Percentiles rank a stretch among this genome's conserved stretches.
phyloP scores from a whole-genome alignment of 805 yeast species.

The Priceomyces medius region DNA sequence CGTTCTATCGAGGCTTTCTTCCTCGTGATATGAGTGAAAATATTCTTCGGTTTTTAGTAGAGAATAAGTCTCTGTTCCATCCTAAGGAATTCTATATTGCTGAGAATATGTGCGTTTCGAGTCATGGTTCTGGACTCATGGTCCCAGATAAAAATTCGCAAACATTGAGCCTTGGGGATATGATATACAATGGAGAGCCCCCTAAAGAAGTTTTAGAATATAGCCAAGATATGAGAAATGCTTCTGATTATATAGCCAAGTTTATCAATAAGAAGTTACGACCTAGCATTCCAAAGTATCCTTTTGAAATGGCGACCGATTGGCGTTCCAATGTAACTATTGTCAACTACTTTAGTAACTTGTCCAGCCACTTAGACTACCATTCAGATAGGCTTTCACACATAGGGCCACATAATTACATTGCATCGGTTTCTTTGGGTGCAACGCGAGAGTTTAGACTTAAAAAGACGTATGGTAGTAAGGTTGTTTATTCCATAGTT shows the following conservation, averaged over 20 bases:
- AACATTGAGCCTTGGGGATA: conserved; percentile 5
- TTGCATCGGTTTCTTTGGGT: conserved; percentile 70
- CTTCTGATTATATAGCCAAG: conserved; percentile 38
- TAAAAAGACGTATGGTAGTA: conserved; percentile 39
- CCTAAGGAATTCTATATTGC: conserved; percentile 57
- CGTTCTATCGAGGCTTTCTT: conserved; percentile 51
- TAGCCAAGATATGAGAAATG: conserved; percentile 39
- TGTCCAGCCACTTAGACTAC: conserved; percentile 59
- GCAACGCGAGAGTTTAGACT: conserved; percentile 66
- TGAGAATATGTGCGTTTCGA: conserved; percentile 59
- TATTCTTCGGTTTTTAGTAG: conserved; percentile 42
- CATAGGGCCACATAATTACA: conserved; percentile 68
- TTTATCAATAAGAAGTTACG: conserved; percentile 36
- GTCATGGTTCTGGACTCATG: conserved; percentile 44
- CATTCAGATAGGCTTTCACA: conserved; percentile 74
- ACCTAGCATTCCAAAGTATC: conserved; percentile 27
- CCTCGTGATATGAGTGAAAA: conserved; percentile 49
- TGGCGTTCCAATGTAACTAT: conserved; percentile 60
- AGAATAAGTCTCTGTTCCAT: conserved; percentile 39
- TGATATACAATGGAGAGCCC: conserved; percentile 45
- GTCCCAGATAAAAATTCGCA: conserved; percentile 6
- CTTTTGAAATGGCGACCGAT: conserved; percentile 33
- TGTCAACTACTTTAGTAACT: conserved; percentile 53
- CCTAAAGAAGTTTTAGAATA: conserved; percentile 26
- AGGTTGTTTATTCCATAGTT: conserved; percentile 50